Evolutionary conservation across 2,329 filamentous ascomycete species (phyloP).

Genomic region (Metarhizium brunneum): DNA sequence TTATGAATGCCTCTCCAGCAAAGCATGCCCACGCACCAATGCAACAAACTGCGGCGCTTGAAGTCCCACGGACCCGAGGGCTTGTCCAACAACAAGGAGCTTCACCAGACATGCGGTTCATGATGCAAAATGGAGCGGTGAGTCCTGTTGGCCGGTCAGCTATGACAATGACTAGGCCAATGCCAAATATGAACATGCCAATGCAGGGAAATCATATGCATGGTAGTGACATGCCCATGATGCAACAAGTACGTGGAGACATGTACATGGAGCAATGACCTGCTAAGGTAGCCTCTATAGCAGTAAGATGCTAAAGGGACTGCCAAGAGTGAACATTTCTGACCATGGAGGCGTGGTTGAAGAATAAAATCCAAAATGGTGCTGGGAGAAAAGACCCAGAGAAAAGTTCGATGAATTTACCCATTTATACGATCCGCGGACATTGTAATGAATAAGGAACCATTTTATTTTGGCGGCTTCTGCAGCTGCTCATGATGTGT

Average conservation of each 20-base stretch:
- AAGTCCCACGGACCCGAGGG: conserved; percentile 32
- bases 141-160: conserved; percentile 25
- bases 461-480: conserved; percentile 12
- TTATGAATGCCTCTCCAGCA: conserved; percentile 33
- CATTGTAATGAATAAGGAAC: conserved; percentile 20
- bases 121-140: conserved; percentile 31
- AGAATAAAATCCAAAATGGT: background rate
- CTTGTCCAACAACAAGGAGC: conserved; percentile 23
- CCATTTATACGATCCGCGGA: conserved; percentile 1
- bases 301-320: background rate
- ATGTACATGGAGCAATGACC: conserved; percentile 40
- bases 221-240: conserved; percentile 34
- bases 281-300: background rate
- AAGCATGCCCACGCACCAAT: conserved; percentile 27
- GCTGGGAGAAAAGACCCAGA: background rate
- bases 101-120: conserved; percentile 28
- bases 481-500: conserved; percentile 18
- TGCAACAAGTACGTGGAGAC: conserved; percentile 36
- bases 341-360: background rate
- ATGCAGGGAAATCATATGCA: conserved; percentile 31
- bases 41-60: conserved; percentile 31
- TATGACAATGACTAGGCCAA: conserved; percentile 33
- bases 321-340: background rate
- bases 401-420: background rate
- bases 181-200: conserved; percentile 36